A percentile compares a stretch with the other conserved stretches of the same genome.
phyloP scores from a whole-genome alignment of 768 basidiomycete species.

The Lyophyllum decastes region DNA sequence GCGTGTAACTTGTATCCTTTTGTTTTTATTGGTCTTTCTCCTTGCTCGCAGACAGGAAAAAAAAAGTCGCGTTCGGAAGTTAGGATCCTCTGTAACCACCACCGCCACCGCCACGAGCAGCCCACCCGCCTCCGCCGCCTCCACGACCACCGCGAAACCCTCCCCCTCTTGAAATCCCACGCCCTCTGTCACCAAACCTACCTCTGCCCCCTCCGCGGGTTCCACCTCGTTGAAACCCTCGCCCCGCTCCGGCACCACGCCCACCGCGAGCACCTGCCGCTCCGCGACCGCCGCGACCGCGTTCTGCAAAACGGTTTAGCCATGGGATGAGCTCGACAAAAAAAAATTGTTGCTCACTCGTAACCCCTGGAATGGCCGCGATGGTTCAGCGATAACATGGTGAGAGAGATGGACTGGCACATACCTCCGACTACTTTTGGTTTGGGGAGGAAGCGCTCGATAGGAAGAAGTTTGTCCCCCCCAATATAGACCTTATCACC shows the following conservation, averaged over 20 bases:
- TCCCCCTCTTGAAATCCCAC: slow-evolving; percentile 17
- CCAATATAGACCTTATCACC: slow-evolving; percentile 98
- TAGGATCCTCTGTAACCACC: slow-evolving; percentile 52
- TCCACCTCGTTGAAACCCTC: slow-evolving; percentile 49
- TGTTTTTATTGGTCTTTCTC: neutral
- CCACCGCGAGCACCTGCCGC: slow-evolving; percentile 40
- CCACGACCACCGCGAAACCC: slow-evolving; percentile 22
- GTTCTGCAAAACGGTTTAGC: slow-evolving; percentile 25
- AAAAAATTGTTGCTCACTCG: slow-evolving; percentile 40
- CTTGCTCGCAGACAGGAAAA: neutral
- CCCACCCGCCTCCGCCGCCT: slow-evolving; percentile 4
- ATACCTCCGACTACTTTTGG: slow-evolving; percentile 79
- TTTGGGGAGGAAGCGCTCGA: slow-evolving; percentile 96
- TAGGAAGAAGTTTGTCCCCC: slow-evolving; percentile 94
- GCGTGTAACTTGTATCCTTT: slow-evolving; percentile 1
- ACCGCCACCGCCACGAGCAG: slow-evolving; percentile 10
- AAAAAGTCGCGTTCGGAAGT: slow-evolving; percentile 1
- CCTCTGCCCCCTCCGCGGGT: slow-evolving; percentile 43
- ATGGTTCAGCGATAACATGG: slow-evolving; percentile 3
- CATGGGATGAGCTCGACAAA: slow-evolving; percentile 7
- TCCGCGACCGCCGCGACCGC: slow-evolving; percentile 42
- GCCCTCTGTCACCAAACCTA: slow-evolving; percentile 32
- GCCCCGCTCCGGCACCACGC: slow-evolving; percentile 37
- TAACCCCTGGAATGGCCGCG: slow-evolving; percentile 36
- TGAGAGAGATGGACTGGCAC: slow-evolving; percentile 20